Conservation (phyloP, 108 stramenopile genomes). For the Poteriospumella lacustris region DNA sequence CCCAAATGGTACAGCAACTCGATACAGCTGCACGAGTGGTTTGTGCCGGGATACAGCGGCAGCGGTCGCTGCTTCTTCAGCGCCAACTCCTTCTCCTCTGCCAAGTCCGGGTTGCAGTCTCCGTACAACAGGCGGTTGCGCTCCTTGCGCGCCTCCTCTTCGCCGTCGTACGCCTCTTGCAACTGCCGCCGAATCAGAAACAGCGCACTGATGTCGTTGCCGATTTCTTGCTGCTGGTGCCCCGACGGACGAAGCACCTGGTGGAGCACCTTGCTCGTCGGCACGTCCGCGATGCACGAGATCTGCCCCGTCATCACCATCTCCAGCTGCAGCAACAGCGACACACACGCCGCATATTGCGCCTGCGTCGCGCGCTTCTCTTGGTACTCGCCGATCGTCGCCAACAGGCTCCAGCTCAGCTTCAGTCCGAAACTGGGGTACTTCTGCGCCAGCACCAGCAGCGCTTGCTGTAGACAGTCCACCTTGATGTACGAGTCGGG, state of each 20-base stretch:
- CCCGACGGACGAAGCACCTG: neutral
- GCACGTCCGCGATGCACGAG: neutral
- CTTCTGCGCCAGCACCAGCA: conserved; percentile 14
- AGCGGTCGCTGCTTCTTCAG: neutral
- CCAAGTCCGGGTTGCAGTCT: no score
- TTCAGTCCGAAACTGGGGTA: conserved; percentile 13
- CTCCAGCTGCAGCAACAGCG: conserved; percentile 17
- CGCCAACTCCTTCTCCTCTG: neutral
- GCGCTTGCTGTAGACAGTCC: conserved; percentile 14
- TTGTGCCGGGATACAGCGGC: neutral
- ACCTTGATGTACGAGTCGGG: neutral
- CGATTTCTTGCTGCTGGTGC: conserved; percentile 5
- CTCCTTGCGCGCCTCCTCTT: neutral
- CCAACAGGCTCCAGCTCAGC: conserved; percentile 14
- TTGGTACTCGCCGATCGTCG: conserved; percentile 3
- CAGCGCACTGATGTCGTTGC: neutral
- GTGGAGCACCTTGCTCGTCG: neutral
- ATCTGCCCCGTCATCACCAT: neutral
- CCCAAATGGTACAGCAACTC: neutral
- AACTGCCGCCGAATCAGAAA: neutral
- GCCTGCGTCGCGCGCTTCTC: neutral
- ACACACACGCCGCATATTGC: conserved; percentile 23
- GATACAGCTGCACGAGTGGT: neutral
- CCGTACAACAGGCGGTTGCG: neutral
- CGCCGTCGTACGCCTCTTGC: neutral